Evolutionary conservation across 495 filamentous ascomycete species (phyloP).

Genomic region (Staphylotrichum longicolle): DNA sequence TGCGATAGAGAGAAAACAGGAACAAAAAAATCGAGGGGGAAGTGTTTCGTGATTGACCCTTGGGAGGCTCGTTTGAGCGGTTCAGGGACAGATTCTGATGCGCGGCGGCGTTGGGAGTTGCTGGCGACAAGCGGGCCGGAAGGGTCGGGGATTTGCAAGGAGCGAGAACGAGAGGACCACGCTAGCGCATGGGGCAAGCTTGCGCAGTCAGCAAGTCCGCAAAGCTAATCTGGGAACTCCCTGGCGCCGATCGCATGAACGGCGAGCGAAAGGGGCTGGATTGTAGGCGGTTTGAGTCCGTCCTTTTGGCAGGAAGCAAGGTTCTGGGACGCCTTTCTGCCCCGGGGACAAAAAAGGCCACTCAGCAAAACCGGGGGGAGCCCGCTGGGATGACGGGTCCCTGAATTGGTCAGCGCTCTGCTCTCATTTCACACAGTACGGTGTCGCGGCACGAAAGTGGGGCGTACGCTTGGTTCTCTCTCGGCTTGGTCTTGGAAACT

Average conservation of each 20-base stretch:
- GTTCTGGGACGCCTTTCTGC: neutral
- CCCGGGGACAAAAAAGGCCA: conserved; percentile 19
- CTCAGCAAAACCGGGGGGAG: conserved; percentile 18
- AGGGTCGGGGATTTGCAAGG: conserved; percentile 22
- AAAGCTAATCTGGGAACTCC: conserved; percentile 7
- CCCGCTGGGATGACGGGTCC: conserved; percentile 22
- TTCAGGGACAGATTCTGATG: conserved; percentile 28
- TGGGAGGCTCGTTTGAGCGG: neutral
- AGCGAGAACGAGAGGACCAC: conserved; percentile 18
- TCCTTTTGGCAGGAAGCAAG: conserved; percentile 1
- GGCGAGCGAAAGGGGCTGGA: conserved; percentile 1
- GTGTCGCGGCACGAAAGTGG: conserved; percentile 29
- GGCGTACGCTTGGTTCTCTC: conserved; percentile 10
- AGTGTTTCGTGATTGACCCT: conserved; percentile 9
- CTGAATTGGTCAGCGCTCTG: conserved; percentile 35
- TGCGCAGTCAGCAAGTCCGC: conserved; percentile 2
- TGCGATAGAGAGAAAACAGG: neutral
- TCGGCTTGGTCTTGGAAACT: conserved; percentile 15
- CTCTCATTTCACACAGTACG: conserved; percentile 16
- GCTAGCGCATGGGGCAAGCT: conserved; percentile 11
- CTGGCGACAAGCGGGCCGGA: conserved; percentile 20
- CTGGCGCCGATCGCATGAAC: conserved; percentile 14
- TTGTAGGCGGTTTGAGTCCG: neutral
- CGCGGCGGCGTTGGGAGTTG: conserved; percentile 9
- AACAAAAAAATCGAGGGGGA: neutral